These are phyloP conservation scores for Lactuca sativa DNA, from an alignment of 129 eudicot genomes.

Conservation along the genomic window DNA sequence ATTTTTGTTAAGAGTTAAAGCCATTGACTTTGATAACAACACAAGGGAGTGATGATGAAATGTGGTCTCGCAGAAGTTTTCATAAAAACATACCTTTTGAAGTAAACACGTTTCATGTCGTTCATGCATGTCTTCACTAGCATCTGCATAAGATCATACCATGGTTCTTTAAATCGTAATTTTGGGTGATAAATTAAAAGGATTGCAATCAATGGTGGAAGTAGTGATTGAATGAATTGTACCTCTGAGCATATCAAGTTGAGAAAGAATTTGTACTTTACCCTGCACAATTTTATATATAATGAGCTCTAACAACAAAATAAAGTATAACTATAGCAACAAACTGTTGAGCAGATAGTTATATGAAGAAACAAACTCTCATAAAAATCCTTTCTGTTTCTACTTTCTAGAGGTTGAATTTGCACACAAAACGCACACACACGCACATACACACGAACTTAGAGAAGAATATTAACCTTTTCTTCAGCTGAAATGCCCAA, in stretches of 20 bases:
- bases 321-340: background rate
- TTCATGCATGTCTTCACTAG: slow-evolving; percentile 34
- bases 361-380: background rate
- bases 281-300: slow-evolving; percentile 40
- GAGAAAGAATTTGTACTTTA: slow-evolving; percentile 57
- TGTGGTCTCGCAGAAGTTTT: slow-evolving; percentile 2
- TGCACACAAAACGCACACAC: background rate
- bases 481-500: slow-evolving; percentile 40
- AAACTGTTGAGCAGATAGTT: background rate
- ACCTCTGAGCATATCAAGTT: slow-evolving; percentile 79
- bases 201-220: slow-evolving; percentile 6
- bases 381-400: background rate
- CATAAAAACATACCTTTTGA: slow-evolving; percentile 34
- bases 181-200: slow-evolving; percentile 6
- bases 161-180: background rate
- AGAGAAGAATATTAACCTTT: slow-evolving; percentile 37
- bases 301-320: slow-evolving; percentile 4
- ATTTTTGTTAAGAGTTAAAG: background rate
- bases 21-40: background rate
- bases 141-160: slow-evolving; percentile 46
- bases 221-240: background rate
- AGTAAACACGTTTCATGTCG: slow-evolving; percentile 27
- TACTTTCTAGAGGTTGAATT: background rate
- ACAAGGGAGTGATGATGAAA: slow-evolving; percentile 11
- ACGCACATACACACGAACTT: background rate